Evolutionary conservation across 495 filamentous ascomycete species (phyloP).

Genomic region (Rhypophila decipiens): DNA sequence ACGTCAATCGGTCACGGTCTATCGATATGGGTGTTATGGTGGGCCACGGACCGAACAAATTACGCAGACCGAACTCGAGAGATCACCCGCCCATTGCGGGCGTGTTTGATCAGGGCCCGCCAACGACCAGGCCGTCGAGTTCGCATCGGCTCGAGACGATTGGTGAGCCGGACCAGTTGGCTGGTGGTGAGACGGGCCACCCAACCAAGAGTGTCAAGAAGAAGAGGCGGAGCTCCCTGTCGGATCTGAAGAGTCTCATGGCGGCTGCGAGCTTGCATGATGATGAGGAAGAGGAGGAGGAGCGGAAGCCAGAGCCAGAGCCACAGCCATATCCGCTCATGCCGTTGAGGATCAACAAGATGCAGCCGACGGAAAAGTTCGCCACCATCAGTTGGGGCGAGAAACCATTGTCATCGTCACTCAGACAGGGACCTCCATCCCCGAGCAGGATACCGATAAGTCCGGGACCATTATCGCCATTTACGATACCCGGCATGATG

Average conservation of each 20-base stretch:
- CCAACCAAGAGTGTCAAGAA: conserved; percentile 49
- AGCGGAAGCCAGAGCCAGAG: no score
- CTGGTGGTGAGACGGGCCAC: conserved; percentile 29
- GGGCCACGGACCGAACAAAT: conserved; percentile 37
- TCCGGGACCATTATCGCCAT: conserved; percentile 21
- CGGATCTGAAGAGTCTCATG: conserved; percentile 68
- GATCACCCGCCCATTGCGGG: conserved; percentile 58
- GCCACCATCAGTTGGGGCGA: no score
- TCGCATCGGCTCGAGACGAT: conserved; percentile 44
- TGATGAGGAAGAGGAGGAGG: no score
- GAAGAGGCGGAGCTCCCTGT: conserved; percentile 87
- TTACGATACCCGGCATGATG: conserved; percentile 12
- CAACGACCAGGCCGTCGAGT: conserved; percentile 38
- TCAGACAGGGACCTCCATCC: conserved; percentile 17
- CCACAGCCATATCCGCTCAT: conserved; percentile 17
- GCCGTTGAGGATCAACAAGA: conserved; percentile 44
- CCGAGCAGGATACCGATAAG: conserved; percentile 41
- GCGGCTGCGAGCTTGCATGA: conserved; percentile 39
- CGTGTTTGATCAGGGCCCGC: conserved; percentile 52
- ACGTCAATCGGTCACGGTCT: conserved; percentile 72
- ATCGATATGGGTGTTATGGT: conserved; percentile 62
- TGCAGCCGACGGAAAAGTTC: conserved; percentile 56
- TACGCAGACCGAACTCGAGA: conserved; percentile 58
- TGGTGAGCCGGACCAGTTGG: conserved; percentile 46
- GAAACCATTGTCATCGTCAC: no score